These are phyloP conservation scores for Podaxis sp. DNA, from an alignment of 768 basidiomycete species.

Conservation along the genomic window DNA sequence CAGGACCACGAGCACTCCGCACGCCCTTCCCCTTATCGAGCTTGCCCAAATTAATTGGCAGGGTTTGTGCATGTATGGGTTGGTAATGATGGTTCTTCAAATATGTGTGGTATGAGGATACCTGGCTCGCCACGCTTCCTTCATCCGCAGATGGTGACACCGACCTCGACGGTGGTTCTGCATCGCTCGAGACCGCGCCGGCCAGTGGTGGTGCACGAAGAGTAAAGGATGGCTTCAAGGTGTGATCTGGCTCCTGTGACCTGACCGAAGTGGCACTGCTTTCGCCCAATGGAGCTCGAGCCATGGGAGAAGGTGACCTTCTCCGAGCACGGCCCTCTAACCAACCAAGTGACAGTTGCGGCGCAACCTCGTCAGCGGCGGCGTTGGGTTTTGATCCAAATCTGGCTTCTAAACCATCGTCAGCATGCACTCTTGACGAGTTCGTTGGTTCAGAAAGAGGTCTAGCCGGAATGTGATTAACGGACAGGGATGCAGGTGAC, in stretches of 20 bases:
- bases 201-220: slow-evolving; percentile 16
- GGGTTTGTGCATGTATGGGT: slow-evolving; percentile 3
- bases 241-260: slow-evolving; percentile 4
- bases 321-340: not conserved
- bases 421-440: not conserved
- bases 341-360: not conserved
- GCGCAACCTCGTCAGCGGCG: not conserved
- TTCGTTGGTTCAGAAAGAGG: not conserved
- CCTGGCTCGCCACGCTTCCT: slow-evolving; percentile 15
- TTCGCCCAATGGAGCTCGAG: not conserved
- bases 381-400: not conserved
- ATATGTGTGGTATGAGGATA: slow-evolving; percentile 12
- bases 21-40: not conserved
- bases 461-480: slow-evolving; percentile 1
- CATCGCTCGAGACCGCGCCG: slow-evolving; percentile 25
- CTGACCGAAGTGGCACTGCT: not conserved
- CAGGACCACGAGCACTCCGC: not conserved
- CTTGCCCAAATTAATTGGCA: not conserved
- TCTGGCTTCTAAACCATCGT: not conserved
- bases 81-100: slow-evolving; percentile 12
- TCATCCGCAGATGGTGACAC: slow-evolving; percentile 20
- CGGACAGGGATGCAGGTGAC: not conserved
- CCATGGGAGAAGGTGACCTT: slow-evolving; percentile 12
- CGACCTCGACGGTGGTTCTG: slow-evolving; percentile 24
- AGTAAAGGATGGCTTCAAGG: slow-evolving; percentile 5